These are phyloP conservation scores for Isoetes taiwanensis DNA, from an alignment of 75 land plant genomes.

Conservation along the genomic window DNA sequence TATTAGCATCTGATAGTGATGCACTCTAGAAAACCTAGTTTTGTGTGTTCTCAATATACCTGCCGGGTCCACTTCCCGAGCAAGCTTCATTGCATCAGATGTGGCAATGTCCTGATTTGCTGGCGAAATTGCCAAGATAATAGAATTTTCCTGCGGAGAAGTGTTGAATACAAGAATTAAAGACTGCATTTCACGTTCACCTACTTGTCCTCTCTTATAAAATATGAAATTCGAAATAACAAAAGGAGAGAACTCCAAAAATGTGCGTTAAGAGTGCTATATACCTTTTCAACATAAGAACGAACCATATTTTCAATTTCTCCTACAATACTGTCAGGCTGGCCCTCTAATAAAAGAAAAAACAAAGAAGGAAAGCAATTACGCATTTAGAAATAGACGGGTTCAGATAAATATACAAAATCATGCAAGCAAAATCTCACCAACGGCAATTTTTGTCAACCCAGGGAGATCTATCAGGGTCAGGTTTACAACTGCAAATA, in stretches of 20 bases:
- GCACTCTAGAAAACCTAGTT: background rate
- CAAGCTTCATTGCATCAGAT: conserved; percentile 92
- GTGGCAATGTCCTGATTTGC: conserved; percentile 99
- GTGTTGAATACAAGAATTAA: too few species aligned
- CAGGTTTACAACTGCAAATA: conserved; percentile 86
- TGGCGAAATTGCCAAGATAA: conserved; percentile 86
- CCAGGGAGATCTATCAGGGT: conserved; percentile 95
- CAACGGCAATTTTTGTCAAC: conserved; percentile 88
- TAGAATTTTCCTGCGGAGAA: conserved; percentile 80
- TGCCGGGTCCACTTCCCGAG: conserved; percentile 90
- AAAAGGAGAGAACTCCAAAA: background rate
- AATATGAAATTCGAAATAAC: background rate
- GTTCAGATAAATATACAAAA: background rate
- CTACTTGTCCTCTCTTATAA: background rate
- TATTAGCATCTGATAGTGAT: background rate
- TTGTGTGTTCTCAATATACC: conserved; percentile 24
- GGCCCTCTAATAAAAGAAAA: conserved; percentile 49
- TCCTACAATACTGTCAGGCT: conserved; percentile 74
- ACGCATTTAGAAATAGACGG: too few species aligned
- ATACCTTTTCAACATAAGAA: conserved; percentile 71
- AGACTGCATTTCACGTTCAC: too few species aligned
- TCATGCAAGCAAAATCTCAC: conserved; percentile 24
- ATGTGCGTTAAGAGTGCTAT: too few species aligned
- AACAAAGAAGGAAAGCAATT: too few species aligned
- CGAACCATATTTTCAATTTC: conserved; percentile 98